Conservation (phyloP, 1,284 basidiomycete genomes). For the Cryptococcus sp. region DNA sequence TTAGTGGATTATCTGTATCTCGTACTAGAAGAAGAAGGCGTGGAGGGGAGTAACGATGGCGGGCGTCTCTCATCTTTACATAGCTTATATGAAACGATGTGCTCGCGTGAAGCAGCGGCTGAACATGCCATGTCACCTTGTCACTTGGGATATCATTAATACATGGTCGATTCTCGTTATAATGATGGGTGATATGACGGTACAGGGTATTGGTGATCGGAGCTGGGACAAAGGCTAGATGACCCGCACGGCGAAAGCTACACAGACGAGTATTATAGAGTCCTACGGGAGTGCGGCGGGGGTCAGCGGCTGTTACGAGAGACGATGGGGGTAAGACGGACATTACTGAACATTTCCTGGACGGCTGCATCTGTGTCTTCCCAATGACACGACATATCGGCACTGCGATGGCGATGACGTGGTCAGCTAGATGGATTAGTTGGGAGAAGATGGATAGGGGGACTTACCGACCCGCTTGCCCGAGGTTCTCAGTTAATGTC, state of each 20-base stretch:
- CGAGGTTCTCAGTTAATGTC: conserved; percentile 46
- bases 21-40: too few species aligned
- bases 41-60: too few species aligned
- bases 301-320: too few species aligned
- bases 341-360: conserved; percentile 50
- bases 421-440: not conserved
- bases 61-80: too few species aligned
- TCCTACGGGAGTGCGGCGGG: conserved; percentile 28
- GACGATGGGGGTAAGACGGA: conserved; percentile 14
- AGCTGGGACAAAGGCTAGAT: conserved; percentile 6
- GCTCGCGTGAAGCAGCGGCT: too few species aligned
- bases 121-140: too few species aligned
- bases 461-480: conserved; percentile 45
- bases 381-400: conserved; percentile 52
- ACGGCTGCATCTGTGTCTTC: conserved; percentile 46
- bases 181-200: too few species aligned
- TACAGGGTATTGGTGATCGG: not conserved
- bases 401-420: conserved; percentile 19
- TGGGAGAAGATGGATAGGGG: not conserved
- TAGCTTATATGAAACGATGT: too few species aligned
- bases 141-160: too few species aligned
- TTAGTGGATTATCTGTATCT: too few species aligned
- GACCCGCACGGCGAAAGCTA: conserved; percentile 46
- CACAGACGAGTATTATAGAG: conserved; percentile 44
- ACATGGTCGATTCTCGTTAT: too few species aligned